phyloP scores from a whole-genome alignment of 257 asterid genomes.

The Solanum bulbocastanum region DNA sequence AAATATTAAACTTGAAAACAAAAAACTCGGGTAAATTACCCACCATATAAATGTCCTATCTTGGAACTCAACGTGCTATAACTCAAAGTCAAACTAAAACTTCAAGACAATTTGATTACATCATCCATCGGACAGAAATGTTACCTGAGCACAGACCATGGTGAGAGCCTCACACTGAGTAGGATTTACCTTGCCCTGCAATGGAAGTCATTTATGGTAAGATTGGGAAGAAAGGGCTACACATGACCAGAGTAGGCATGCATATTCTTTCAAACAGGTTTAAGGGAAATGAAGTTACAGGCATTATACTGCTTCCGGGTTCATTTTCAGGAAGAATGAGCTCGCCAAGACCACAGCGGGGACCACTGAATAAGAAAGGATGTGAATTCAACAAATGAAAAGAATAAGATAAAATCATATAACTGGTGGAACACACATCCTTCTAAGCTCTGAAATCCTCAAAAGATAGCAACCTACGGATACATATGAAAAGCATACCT shows the following conservation, averaged over 20 bases:
- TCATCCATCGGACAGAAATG: not conserved
- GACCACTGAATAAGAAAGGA: slow-evolving; percentile 61
- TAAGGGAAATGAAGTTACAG: slow-evolving; percentile 37
- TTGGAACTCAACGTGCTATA: not conserved
- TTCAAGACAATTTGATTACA: not conserved
- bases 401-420: not conserved
- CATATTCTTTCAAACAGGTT: not conserved
- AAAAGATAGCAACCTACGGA: slow-evolving; percentile 4
- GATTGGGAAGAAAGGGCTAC: slow-evolving; percentile 1
- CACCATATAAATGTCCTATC: not conserved
- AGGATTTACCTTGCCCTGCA: slow-evolving; percentile 96
- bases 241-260: not conserved
- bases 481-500: slow-evolving; percentile 37
- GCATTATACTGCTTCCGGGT: slow-evolving; percentile 99
- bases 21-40: not conserved
- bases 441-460: not conserved
- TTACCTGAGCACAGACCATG: slow-evolving; percentile 98
- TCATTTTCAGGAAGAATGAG: slow-evolving; percentile 98
- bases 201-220: not conserved
- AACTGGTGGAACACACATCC: slow-evolving; percentile 1
- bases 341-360: slow-evolving; percentile 98
- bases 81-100: not conserved
- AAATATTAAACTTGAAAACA: not conserved
- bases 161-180: slow-evolving; percentile 98
- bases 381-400: slow-evolving; percentile 5